Conservation (phyloP, 1,284 basidiomycete species). For the Irpex sp. region DNA sequence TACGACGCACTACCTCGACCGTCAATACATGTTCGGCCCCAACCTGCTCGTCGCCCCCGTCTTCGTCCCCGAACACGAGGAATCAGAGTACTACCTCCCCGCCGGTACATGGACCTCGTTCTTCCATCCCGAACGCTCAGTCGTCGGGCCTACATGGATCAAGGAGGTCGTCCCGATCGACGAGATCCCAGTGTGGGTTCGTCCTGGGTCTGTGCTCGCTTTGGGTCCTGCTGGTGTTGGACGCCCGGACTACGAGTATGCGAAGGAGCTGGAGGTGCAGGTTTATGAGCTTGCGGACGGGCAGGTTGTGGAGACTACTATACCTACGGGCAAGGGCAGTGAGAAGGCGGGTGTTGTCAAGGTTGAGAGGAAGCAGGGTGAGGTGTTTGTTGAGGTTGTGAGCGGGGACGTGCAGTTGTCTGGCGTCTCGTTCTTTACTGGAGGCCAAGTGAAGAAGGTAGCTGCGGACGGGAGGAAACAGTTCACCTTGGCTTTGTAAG, state of each 20-base stretch:
- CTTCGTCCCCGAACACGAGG: conserved; percentile 54
- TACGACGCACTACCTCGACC: conserved; percentile 61
- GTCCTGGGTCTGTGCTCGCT: conserved; percentile 50
- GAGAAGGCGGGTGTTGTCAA: conserved; percentile 36
- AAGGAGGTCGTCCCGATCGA: conserved; percentile 53
- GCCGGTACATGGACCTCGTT: conserved; percentile 68
- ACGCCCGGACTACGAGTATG: conserved; percentile 67
- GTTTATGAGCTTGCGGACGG: conserved; percentile 51
- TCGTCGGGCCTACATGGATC: conserved; percentile 53
- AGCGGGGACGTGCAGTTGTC: conserved; percentile 21
- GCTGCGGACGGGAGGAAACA: neutral
- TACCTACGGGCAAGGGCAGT: conserved; percentile 41
- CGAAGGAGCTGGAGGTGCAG: conserved; percentile 46
- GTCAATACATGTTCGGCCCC: conserved; percentile 69
- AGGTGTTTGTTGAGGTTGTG: conserved; percentile 28
- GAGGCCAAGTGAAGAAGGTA: conserved; percentile 12
- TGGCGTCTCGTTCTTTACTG: conserved; percentile 18
- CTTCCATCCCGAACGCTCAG: conserved; percentile 45
- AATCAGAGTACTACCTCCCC: conserved; percentile 67
- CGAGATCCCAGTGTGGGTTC: conserved; percentile 66
- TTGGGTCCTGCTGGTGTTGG: conserved; percentile 52
- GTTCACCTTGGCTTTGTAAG: neutral
- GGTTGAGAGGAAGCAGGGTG: conserved; percentile 28
- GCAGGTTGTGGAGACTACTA: conserved; percentile 34
- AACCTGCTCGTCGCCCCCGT: conserved; percentile 74